Evolutionary conservation across 1,284 basidiomycete species (phyloP).

Genomic region (Pseudomicrostroma phylloplanum): DNA sequence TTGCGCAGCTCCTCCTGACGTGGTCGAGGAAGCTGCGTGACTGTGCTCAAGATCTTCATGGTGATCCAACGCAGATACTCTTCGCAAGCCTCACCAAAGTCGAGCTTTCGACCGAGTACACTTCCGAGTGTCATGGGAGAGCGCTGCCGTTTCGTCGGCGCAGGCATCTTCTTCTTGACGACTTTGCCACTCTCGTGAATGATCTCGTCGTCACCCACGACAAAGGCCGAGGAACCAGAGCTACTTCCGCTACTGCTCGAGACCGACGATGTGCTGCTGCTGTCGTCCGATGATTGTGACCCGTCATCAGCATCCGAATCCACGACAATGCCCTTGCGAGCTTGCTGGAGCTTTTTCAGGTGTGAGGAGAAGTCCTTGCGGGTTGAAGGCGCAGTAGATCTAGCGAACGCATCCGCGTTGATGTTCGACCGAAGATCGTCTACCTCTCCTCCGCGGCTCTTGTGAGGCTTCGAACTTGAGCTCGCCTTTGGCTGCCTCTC

Average conservation of each 20-base stretch:
- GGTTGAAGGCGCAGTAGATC: slow-evolving; percentile 20
- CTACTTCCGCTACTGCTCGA: background rate
- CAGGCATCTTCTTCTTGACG: too few species aligned
- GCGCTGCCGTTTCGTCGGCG: background rate
- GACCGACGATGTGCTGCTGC: background rate
- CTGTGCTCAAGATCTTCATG: background rate
- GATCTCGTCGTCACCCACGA: slow-evolving; percentile 5
- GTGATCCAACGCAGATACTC: slow-evolving; percentile 4
- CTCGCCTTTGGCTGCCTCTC: too few species aligned
- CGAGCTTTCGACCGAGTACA: background rate
- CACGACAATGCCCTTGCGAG: background rate
- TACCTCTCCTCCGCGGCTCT: background rate
- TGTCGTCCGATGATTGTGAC: background rate
- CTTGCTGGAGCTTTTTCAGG: slow-evolving; percentile 1
- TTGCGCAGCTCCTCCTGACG: background rate
- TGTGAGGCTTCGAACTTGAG: too few species aligned
- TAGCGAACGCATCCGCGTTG: slow-evolving; percentile 29
- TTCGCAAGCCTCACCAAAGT: background rate
- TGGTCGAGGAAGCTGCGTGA: background rate
- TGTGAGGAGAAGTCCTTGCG: slow-evolving; percentile 15
- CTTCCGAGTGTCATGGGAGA: background rate
- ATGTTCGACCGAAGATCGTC: slow-evolving; percentile 24
- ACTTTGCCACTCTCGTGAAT: background rate
- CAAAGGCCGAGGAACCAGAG: background rate
- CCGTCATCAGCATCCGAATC: background rate